These are phyloP conservation scores for Ogataea naganishii DNA, from an alignment of 805 yeast genomes.

Conservation along the genomic window DNA sequence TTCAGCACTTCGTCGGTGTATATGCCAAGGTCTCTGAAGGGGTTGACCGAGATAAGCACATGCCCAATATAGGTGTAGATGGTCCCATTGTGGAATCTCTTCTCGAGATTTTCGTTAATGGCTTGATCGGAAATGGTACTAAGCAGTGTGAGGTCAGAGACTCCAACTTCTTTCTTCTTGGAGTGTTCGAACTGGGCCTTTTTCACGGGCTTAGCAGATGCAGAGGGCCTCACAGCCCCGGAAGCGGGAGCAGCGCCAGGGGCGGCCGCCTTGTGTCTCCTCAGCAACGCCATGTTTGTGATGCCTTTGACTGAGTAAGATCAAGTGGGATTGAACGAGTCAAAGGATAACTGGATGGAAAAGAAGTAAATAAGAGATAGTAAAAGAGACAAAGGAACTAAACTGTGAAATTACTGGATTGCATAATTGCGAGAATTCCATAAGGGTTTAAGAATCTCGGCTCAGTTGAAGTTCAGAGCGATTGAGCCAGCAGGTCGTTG, in stretches of 20 bases:
- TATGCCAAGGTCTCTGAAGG: constrained; percentile 92
- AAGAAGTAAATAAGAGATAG: too few relatives aligned
- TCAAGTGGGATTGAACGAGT: too few relatives aligned
- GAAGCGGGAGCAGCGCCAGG: constrained; percentile 23
- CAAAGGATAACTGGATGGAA: too few relatives aligned
- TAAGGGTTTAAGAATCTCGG: too few relatives aligned
- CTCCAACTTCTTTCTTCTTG: constrained; percentile 97
- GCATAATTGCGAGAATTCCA: too few relatives aligned
- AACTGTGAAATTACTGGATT: too few relatives aligned
- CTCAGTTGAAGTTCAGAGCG: too few relatives aligned
- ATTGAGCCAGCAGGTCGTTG: too few relatives aligned
- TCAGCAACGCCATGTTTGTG: too few relatives aligned
- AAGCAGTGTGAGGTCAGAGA: constrained; percentile 83
- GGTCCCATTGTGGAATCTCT: constrained; percentile 80
- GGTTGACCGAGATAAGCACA: constrained; percentile 92
- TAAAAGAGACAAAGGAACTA: too few relatives aligned
- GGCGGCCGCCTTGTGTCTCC: background rate
- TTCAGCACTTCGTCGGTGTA: constrained; percentile 74
- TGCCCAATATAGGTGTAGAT: constrained; percentile 93
- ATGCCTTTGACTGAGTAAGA: too few relatives aligned
- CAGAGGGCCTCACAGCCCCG: background rate
- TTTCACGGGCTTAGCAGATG: constrained; percentile 41
- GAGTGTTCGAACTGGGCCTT: constrained; percentile 86
- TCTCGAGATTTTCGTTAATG: constrained; percentile 83
- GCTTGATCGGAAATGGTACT: constrained; percentile 86